Conservation (phyloP, 257 asterid genomes). For the Rehmannia glutinosa region DNA sequence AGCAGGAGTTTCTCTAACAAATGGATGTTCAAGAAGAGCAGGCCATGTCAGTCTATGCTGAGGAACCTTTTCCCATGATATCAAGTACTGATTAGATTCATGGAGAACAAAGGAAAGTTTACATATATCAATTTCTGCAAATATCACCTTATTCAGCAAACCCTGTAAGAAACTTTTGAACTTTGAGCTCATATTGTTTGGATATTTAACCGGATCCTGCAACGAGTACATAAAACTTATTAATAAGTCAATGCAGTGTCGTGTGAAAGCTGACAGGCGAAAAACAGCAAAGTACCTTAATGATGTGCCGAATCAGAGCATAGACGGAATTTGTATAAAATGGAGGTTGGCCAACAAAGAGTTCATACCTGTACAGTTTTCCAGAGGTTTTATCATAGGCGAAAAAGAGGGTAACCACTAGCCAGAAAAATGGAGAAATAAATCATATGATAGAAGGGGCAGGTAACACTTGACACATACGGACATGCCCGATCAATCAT, state of each 20-base stretch:
- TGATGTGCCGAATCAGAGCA: conserved; percentile 94
- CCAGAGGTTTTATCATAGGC: neutral
- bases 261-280: conserved; percentile 7
- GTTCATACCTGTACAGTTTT: conserved; percentile 69
- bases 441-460: conserved; percentile 6
- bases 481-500: neutral
- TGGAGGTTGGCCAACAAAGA: conserved; percentile 99
- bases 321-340: conserved; percentile 97
- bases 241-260: conserved; percentile 4
- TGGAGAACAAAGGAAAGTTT: conserved; percentile 9
- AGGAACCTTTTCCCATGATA: conserved; percentile 58
- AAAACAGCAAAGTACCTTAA: conserved; percentile 51
- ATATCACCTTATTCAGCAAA: conserved; percentile 82
- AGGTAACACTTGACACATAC: conserved; percentile 1
- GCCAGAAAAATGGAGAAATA: neutral
- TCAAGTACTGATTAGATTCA: conserved; percentile 22
- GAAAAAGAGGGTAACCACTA: conserved; percentile 9
- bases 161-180: conserved; percentile 89
- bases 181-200: conserved; percentile 83
- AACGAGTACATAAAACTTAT: conserved; percentile 13
- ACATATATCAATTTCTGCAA: conserved; percentile 8
- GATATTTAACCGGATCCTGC: conserved; percentile 98
- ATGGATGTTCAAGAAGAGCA: conserved; percentile 96
- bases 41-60: conserved; percentile 96
- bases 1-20: conserved; percentile 55